These are phyloP conservation scores for Thymus quinquecostatus DNA, from an alignment of 257 asterid genomes.

Conservation along the genomic window DNA sequence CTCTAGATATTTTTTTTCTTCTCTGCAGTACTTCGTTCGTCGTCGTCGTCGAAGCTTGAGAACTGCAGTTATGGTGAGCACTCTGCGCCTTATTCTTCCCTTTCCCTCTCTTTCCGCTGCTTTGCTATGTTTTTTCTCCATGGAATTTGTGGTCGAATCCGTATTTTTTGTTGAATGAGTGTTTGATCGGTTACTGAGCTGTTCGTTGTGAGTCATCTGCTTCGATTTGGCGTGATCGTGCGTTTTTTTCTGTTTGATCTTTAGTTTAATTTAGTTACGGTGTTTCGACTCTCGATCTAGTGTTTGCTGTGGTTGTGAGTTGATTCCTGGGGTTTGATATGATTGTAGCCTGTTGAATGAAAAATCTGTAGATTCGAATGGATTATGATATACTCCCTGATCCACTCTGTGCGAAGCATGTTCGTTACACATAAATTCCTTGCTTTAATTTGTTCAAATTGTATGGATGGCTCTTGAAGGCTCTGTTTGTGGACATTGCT, in stretches of 20 bases:
- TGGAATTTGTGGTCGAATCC: neutral
- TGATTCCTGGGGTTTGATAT: neutral
- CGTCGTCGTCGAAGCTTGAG: neutral
- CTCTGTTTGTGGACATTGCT: neutral
- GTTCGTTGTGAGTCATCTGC: neutral
- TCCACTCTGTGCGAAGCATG: neutral
- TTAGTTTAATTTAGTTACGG: constrained; percentile 8
- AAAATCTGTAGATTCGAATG: neutral
- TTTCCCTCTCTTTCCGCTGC: neutral
- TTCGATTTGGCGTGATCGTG: constrained; percentile 1
- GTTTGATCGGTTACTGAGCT: constrained; percentile 14
- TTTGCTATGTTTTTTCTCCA: neutral
- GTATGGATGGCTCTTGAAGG: neutral
- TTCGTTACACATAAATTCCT: neutral
- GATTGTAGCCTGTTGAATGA: neutral
- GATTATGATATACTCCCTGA: constrained; percentile 7
- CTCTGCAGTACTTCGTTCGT: neutral
- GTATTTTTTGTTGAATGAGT: constrained; percentile 6
- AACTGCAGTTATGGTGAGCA: constrained; percentile 33
- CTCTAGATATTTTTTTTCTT: constrained; percentile 9
- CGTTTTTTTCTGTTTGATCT: neutral
- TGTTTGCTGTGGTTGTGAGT: constrained; percentile 6
- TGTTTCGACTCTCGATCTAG: constrained; percentile 26
- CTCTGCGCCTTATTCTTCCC: neutral
- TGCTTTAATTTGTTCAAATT: constrained; percentile 6